Base-by-base conservation (phyloP, 2,329 filamentous ascomycete species). In the Alternaria sp. region DNA sequence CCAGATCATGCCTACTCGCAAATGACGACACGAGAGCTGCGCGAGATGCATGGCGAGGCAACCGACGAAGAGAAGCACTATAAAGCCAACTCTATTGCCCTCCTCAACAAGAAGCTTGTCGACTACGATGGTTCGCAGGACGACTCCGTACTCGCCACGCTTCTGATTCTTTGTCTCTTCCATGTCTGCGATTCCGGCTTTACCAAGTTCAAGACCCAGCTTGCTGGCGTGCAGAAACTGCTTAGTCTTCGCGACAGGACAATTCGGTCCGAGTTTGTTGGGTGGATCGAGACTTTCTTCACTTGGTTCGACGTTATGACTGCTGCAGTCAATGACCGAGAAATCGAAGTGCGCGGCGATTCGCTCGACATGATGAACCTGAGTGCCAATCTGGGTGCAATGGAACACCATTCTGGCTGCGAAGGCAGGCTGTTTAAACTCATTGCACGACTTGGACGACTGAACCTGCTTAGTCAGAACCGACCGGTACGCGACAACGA, bases 261-360 rank as follows among this genome's bases (percentile, higher is more conserved):
- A 77, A 73, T 89, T 74, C 79, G 87, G 49, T 84, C 84, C 12
- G 83, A 89, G 55, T 92, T 94, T 64, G 91, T 93, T 62, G 88
- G 90, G 12, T 97, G 94, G 94, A 95, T 97, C 83, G 92, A 96
- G 73, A 90, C 93, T 45, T 89, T 97, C 71, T 97, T 97, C 75
- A 96, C 93, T 33, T 97, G 95, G 86, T 96, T 97, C 76, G 95
- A 97, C 78, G 93, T 94, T 59, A 93, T 97, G 82, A 94, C 93
- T 0, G 93, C 93, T 43, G 94, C 92, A 56, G 93, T 97, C 76
- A 97, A 97, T 72, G 92, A 97, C 79, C 89, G 94, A 55, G 94
- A 97, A 80, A 89, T 92, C 28, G 93, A 97, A 78, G 87, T 97
- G 18, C 85, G 86, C 41, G 87, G 87, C 25, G 84, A 86, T 33